Conservation (phyloP, 2,329 filamentous ascomycete species). For the Pezicula radicicola region DNA sequence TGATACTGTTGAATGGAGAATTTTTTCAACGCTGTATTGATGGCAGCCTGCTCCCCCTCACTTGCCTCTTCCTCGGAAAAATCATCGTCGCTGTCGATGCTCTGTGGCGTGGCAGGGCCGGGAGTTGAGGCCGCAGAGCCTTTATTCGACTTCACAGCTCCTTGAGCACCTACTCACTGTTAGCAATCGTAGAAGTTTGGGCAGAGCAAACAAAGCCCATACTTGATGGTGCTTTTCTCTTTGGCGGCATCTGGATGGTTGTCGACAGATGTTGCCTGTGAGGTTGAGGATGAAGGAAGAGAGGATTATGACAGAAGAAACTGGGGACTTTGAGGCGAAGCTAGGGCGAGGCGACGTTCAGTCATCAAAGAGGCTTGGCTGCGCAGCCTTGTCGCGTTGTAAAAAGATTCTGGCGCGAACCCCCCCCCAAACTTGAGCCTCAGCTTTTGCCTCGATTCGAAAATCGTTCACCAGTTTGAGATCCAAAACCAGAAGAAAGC, state of each 20-base stretch:
- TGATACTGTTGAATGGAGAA: conserved; percentile 42
- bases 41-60: conserved; percentile 48
- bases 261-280: conserved; percentile 15
- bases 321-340: conserved; percentile 14
- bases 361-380: neutral
- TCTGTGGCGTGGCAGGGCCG: conserved; percentile 57
- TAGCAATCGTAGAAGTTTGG: conserved; percentile 24
- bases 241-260: conserved; percentile 57
- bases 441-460: no score
- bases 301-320: neutral
- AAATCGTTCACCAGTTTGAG: neutral
- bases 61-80: conserved; percentile 47
- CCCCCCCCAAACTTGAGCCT: no score
- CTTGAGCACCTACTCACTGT: conserved; percentile 39
- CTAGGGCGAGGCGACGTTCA: conserved; percentile 3
- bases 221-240: conserved; percentile 64
- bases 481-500: neutral
- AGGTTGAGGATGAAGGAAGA: conserved; percentile 2
- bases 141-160: conserved; percentile 51
- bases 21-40: conserved; percentile 57
- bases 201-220: conserved; percentile 29
- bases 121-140: conserved; percentile 58
- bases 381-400: neutral
- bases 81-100: conserved; percentile 51
- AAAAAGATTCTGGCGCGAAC: neutral